Conservation (phyloP, 164 flowering plant genomes). For the Vitis labrusca region DNA sequence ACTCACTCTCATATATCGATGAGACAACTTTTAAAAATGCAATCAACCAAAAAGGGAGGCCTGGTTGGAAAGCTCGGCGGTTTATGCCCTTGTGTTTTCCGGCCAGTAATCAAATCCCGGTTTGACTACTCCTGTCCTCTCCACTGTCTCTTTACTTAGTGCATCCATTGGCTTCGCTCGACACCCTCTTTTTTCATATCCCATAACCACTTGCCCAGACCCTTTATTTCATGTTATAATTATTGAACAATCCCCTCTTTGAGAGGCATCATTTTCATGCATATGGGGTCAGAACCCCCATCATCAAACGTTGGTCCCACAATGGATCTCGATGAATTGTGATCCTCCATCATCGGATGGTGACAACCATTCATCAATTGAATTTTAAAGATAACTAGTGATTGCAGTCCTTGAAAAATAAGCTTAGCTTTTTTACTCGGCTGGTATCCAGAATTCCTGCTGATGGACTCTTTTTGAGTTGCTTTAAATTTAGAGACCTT, state of each 20-base stretch:
- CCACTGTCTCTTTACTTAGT: neutral
- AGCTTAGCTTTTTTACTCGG: too few species aligned
- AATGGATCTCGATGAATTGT: constrained; percentile 11
- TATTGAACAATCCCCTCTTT: constrained; percentile 6
- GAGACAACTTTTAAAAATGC: constrained; percentile 16
- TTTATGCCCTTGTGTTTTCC: constrained; percentile 9
- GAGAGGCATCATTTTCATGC: constrained; percentile 15
- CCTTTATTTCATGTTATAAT: constrained; percentile 8
- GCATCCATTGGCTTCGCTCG: neutral
- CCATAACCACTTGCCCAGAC: neutral
- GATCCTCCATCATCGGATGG: constrained; percentile 11
- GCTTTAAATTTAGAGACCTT: too few species aligned
- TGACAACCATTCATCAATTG: constrained; percentile 10
- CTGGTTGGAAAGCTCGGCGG: constrained; percentile 17
- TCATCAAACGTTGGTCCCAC: constrained; percentile 11
- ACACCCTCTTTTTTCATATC: constrained; percentile 4
- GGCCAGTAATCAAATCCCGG: constrained; percentile 11
- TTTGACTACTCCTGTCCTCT: constrained; percentile 17
- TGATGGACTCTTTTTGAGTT: too few species aligned
- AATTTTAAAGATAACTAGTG: neutral
- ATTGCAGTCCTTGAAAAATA: too few species aligned
- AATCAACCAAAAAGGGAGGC: constrained; percentile 19
- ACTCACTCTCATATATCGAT: constrained; percentile 26
- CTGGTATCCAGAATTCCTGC: too few species aligned
- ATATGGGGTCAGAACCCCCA: constrained; percentile 13